A percentile compares a stretch with the other conserved stretches of the same genome.
Conservation (phyloP, 495 filamentous ascomycete genomes). For the Penicillium riverlandense region DNA sequence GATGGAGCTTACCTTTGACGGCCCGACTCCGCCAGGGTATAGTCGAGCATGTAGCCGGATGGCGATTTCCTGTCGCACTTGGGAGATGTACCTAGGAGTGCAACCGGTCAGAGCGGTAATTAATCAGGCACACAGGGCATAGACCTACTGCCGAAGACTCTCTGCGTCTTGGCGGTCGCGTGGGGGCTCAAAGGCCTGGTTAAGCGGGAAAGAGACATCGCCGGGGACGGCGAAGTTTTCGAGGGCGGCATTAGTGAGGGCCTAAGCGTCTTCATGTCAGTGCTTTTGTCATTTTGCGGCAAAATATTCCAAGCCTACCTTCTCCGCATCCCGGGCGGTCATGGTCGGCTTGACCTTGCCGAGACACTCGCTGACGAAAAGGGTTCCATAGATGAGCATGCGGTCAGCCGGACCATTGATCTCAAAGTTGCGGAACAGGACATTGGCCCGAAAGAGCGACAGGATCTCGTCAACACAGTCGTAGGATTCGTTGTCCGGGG, state of each 20-base stretch:
- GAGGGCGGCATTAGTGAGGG: slow-evolving; percentile 62
- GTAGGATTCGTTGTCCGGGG: slow-evolving; percentile 81
- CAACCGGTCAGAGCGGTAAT: not conserved
- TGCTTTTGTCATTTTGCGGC: not conserved
- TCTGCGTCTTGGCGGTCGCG: slow-evolving; percentile 83
- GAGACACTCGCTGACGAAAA: slow-evolving; percentile 86
- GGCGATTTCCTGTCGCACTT: slow-evolving; percentile 89
- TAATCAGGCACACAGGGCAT: not conserved
- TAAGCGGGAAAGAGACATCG: slow-evolving; percentile 88
- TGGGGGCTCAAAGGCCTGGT: slow-evolving; percentile 78
- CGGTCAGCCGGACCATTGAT: slow-evolving; percentile 95
- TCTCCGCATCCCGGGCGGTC: slow-evolving; percentile 51
- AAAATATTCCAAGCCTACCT: slow-evolving; percentile 27
- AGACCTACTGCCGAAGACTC: slow-evolving; percentile 60
- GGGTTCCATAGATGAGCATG: slow-evolving; percentile 90
- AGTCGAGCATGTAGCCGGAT: slow-evolving; percentile 71
- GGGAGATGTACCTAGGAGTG: slow-evolving; percentile 59
- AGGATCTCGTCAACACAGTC: slow-evolving; percentile 93
- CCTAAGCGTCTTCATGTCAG: slow-evolving; percentile 28
- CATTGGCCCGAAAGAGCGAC: slow-evolving; percentile 92
- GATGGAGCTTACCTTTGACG: slow-evolving; percentile 63
- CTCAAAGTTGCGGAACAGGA: slow-evolving; percentile 98
- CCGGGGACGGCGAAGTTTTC: slow-evolving; percentile 94
- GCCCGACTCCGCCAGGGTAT: slow-evolving; percentile 74
- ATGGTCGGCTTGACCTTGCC: slow-evolving; percentile 71